Evolutionary conservation across 108 stramenopile species (phyloP).

Genomic region (Fragilariopsis cylindrus): DNA sequence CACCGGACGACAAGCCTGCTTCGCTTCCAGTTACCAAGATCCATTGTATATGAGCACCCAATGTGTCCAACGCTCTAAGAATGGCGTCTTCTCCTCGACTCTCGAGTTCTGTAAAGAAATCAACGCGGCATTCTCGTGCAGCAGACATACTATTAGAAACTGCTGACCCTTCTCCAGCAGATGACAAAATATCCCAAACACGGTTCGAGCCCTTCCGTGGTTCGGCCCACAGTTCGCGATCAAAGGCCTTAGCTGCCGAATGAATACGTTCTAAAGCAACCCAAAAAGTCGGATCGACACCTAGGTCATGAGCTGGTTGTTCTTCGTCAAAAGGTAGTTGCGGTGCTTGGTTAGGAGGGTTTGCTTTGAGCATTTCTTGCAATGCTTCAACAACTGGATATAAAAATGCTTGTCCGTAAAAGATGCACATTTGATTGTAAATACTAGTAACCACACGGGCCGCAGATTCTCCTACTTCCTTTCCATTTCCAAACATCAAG

Average conservation of each 20-base stretch:
- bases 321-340: constrained; percentile 83
- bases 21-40: constrained; percentile 79
- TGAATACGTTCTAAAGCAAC: constrained; percentile 77
- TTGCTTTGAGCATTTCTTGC: constrained; percentile 61
- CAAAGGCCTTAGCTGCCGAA: constrained; percentile 84
- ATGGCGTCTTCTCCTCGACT: constrained; percentile 79
- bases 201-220: constrained; percentile 69
- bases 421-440: constrained; percentile 83
- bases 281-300: constrained; percentile 83
- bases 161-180: constrained; percentile 44
- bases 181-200: constrained; percentile 76
- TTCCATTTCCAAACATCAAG: constrained; percentile 78
- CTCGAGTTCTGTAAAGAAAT: constrained; percentile 80
- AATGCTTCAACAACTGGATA: constrained; percentile 78
- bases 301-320: constrained; percentile 73
- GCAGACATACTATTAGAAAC: constrained; percentile 47
- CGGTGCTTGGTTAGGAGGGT: constrained; percentile 64
- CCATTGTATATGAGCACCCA: constrained; percentile 86
- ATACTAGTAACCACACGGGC: constrained; percentile 81
- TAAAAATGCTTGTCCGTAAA: constrained; percentile 77
- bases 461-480: constrained; percentile 67
- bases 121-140: constrained; percentile 61
- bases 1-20: constrained; percentile 60
- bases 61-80: constrained; percentile 69
- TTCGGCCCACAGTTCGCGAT: constrained; percentile 86